These are phyloP conservation scores for Corinectria fuckeliana DNA, from an alignment of 2,329 filamentous ascomycete species.

Conservation along the genomic window DNA sequence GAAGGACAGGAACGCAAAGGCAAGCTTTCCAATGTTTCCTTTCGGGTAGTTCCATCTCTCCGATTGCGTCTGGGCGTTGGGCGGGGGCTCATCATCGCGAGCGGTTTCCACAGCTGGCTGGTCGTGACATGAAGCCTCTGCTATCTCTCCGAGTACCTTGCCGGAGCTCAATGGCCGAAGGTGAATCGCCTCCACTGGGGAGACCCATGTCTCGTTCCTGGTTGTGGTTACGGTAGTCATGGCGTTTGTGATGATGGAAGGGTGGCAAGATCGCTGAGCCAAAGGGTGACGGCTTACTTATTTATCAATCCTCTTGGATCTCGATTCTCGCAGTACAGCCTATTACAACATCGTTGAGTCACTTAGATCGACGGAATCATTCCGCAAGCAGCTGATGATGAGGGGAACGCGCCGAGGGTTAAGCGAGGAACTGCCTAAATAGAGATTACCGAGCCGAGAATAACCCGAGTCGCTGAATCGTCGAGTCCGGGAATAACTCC, in stretches of 20 bases:
- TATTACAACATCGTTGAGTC: not conserved
- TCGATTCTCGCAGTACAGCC: too few species aligned
- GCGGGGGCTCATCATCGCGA: slow-evolving; percentile 29
- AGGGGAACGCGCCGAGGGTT: not conserved
- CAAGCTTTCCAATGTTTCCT: slow-evolving; percentile 42
- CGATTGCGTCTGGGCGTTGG: slow-evolving; percentile 34
- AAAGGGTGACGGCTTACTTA: not conserved
- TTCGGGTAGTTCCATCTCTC: slow-evolving; percentile 48
- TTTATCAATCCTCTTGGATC: not conserved
- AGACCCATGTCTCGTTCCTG: not conserved
- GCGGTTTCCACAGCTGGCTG: slow-evolving; percentile 7
- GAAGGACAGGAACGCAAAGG: slow-evolving; percentile 62
- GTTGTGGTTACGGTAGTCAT: not conserved
- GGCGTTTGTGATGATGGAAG: not conserved
- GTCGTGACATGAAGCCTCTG: not conserved
- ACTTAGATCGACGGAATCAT: too few species aligned
- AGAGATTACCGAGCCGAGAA: not conserved
- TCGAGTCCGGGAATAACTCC: not conserved
- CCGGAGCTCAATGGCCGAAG: not conserved
- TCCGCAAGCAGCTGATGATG: too few species aligned
- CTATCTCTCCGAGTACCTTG: not conserved
- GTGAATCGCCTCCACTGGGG: not conserved
- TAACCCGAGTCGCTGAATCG: not conserved
- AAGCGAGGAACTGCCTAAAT: not conserved
- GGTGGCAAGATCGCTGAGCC: not conserved